phyloP scores from a whole-genome alignment of 2,329 filamentous ascomycete species.

The Alternaria arborescens region DNA sequence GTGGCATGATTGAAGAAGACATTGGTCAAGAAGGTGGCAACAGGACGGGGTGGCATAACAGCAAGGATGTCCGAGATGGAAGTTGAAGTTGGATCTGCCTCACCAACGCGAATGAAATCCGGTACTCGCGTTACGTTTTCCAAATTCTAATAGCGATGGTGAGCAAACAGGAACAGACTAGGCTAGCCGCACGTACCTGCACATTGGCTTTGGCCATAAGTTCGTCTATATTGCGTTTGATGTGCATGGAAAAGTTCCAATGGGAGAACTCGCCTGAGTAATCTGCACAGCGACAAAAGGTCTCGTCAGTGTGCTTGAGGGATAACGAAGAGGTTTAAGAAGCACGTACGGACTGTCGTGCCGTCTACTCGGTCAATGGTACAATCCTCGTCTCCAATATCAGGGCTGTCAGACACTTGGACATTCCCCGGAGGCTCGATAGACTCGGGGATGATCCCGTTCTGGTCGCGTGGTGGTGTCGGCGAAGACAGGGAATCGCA shows the following conservation, averaged over 20 bases:
- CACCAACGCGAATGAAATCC: constrained; percentile 20
- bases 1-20: constrained; percentile 56
- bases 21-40: constrained; percentile 53
- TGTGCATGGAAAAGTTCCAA: constrained; percentile 26
- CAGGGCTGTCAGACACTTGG: constrained; percentile 13
- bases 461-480: constrained; percentile 1
- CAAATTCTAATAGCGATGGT: background rate
- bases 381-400: constrained; percentile 17
- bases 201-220: constrained; percentile 19
- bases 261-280: constrained; percentile 30
- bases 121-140: constrained; percentile 12
- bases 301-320: background rate
- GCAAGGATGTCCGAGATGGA: constrained; percentile 18
- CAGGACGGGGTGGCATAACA: constrained; percentile 17
- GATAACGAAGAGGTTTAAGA: background rate
- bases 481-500: constrained; percentile 13
- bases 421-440: background rate
- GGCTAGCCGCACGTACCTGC: background rate
- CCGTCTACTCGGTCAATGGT: constrained; percentile 17
- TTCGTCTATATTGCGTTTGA: constrained; percentile 23
- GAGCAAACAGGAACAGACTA: background rate
- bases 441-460: background rate
- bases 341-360: constrained; percentile 18
- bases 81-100: constrained; percentile 15
- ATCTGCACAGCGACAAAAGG: constrained; percentile 8